Evolutionary conservation across 2,329 filamentous ascomycete species (phyloP).

Genomic region (Botrytis sinoallii): DNA sequence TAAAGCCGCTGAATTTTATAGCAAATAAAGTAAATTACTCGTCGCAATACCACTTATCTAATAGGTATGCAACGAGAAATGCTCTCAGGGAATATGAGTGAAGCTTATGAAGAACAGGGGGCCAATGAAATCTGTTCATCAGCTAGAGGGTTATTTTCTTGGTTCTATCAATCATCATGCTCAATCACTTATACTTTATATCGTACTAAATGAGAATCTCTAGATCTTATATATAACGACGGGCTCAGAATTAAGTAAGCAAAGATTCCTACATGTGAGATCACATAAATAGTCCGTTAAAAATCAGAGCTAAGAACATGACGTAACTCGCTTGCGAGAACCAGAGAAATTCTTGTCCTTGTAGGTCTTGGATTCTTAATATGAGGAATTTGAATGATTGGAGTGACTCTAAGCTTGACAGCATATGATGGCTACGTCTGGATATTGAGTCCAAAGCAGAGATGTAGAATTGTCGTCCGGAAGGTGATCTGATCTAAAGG

Average conservation of each 20-base stretch:
- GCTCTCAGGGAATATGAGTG: not conserved
- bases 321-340: not conserved
- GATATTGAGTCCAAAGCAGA: not conserved
- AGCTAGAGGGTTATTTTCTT: not conserved
- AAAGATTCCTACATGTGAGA: not conserved
- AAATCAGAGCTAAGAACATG: not conserved
- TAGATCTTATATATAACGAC: no score
- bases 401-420: not conserved
- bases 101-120: not conserved
- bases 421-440: not conserved
- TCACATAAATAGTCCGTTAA: rapidly evolving
- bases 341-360: not conserved
- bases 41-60: not conserved
- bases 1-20: not conserved
- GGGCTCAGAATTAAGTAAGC: not conserved
- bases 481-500: not conserved
- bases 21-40: no score
- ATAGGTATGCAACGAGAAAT: not conserved
- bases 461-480: not conserved
- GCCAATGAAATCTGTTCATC: not conserved
- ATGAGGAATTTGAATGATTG: not conserved
- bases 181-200: not conserved
- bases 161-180: not conserved
- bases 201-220: not conserved
- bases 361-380: not conserved